phyloP scores from a whole-genome alignment of 2,329 filamentous ascomycete species.

The Aciculosporium take region DNA sequence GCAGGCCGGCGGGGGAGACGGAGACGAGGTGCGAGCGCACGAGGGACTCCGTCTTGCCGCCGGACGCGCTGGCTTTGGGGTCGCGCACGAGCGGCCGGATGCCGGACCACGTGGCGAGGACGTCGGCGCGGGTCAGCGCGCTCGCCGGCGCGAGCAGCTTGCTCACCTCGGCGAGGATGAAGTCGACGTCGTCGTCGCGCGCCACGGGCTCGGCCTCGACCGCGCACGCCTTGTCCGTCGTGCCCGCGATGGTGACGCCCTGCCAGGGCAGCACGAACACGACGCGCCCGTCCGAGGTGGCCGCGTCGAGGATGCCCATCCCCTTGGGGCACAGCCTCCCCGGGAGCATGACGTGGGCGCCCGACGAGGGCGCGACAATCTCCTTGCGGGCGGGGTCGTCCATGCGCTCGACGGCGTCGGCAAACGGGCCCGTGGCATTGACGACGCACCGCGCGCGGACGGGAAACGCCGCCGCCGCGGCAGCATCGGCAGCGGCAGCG shows the following conservation, averaged over 20 bases:
- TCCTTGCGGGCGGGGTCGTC: constrained; percentile 55
- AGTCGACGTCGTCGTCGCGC: constrained; percentile 64
- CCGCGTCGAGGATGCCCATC: constrained; percentile 72
- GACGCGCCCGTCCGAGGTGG: constrained; percentile 71
- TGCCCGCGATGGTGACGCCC: constrained; percentile 73
- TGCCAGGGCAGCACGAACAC: constrained; percentile 84
- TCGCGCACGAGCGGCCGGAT: constrained; percentile 71
- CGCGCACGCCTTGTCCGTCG: constrained; percentile 59
- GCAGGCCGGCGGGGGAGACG: constrained; percentile 56
- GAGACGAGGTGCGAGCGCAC: constrained; percentile 72
- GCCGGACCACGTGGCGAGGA: constrained; percentile 67
- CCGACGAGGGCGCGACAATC: constrained; percentile 67
- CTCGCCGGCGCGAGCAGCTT: constrained; percentile 65
- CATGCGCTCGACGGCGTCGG: constrained; percentile 66
- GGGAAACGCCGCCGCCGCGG: constrained; percentile 43
- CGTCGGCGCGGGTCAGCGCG: constrained; percentile 58
- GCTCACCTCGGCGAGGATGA: constrained; percentile 66
- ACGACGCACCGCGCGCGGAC: constrained; percentile 68
- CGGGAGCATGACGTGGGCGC: constrained; percentile 71
- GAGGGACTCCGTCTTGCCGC: constrained; percentile 68
- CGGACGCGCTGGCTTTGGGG: too few species aligned
- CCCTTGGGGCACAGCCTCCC: constrained; percentile 65
- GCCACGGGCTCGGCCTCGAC: constrained; percentile 58
- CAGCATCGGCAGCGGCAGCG: constrained; percentile 31
- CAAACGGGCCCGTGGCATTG: constrained; percentile 74